Percentiles rank a stretch among this genome's conserved stretches.
These are phyloP conservation scores for Schizosaccharomyces cryophilus DNA, from an alignment of 805 yeast genomes.

Conservation along the genomic window DNA sequence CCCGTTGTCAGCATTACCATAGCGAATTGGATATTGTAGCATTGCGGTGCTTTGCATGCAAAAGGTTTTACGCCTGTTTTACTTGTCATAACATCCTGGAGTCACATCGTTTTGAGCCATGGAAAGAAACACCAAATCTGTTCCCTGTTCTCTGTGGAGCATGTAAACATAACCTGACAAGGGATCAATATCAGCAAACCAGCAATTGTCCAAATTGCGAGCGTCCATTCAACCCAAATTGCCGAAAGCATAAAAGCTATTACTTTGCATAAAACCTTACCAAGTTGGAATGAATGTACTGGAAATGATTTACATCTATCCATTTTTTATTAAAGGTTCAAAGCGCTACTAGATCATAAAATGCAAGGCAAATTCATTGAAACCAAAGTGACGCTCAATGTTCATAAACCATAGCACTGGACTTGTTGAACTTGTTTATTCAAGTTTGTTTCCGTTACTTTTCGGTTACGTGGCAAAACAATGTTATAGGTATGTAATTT, in stretches of 20 bases:
- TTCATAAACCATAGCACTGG: too few relatives aligned
- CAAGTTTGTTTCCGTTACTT: too few relatives aligned
- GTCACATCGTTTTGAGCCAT: background rate
- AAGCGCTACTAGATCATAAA: background rate
- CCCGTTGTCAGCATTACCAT: background rate
- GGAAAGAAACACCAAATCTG: background rate
- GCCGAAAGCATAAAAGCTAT: background rate
- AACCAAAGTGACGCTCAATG: too few relatives aligned
- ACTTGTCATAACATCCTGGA: background rate
- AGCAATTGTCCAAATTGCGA: background rate
- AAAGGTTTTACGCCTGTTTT: background rate
- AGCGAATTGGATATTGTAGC: background rate
- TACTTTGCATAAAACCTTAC: background rate
- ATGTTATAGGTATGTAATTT: too few relatives aligned
- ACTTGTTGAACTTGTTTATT: too few relatives aligned
- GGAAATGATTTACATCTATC: background rate
- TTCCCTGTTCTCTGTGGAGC: background rate
- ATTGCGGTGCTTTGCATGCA: background rate
- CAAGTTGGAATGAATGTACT: background rate
- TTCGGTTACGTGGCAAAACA: too few relatives aligned
- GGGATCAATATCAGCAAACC: background rate
- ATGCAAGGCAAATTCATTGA: too few relatives aligned
- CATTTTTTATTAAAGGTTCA: background rate
- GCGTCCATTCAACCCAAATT: background rate
- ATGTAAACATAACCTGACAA: background rate